A percentile compares a stretch with the other conserved stretches of the same genome.
phyloP scores from a whole-genome alignment of 2,329 filamentous ascomycete species.

The Aspergillus sp. region DNA sequence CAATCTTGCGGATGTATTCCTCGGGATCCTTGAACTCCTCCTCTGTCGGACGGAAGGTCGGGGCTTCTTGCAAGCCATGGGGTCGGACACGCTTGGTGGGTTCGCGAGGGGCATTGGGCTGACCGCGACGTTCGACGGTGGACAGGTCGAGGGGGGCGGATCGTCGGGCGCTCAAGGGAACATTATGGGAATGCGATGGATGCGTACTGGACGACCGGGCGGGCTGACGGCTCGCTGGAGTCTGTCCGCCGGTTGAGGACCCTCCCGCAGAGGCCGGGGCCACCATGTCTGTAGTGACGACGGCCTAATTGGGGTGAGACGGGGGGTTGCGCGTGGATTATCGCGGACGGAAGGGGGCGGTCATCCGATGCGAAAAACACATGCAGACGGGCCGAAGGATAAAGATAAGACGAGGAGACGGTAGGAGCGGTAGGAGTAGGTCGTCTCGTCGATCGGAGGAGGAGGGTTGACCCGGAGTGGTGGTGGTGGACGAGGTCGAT shows the following conservation, averaged over 20 bases:
- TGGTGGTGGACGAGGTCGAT: conserved; percentile 5
- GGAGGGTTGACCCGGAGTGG: conserved; percentile 8
- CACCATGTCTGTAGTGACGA: conserved; percentile 40
- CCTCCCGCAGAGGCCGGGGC: conserved; percentile 45
- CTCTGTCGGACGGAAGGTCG: conserved; percentile 83
- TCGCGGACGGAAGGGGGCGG: conserved; percentile 26
- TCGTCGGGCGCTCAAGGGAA: conserved; percentile 64
- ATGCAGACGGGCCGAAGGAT: conserved; percentile 24
- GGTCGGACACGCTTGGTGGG: conserved; percentile 74
- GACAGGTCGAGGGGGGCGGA: conserved; percentile 74
- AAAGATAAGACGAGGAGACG: conserved; percentile 11
- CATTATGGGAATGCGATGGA: conserved; percentile 47
- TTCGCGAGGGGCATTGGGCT: conserved; percentile 73
- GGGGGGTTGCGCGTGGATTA: conserved; percentile 25
- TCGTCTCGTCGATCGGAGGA: not conserved
- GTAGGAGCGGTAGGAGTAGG: conserved; percentile 2
- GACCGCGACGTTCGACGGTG: conserved; percentile 88
- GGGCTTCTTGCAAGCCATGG: conserved; percentile 84
- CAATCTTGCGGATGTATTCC: conserved; percentile 89
- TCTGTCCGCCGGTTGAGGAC: conserved; percentile 32
- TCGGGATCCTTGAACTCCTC: conserved; percentile 95
- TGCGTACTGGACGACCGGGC: conserved; percentile 43
- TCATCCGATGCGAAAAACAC: conserved; percentile 33
- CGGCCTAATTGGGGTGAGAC: conserved; percentile 11
- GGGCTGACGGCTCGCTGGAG: conserved; percentile 33